phyloP scores from a whole-genome alignment of 768 basidiomycete species.

The Boletus reticuloceps region DNA sequence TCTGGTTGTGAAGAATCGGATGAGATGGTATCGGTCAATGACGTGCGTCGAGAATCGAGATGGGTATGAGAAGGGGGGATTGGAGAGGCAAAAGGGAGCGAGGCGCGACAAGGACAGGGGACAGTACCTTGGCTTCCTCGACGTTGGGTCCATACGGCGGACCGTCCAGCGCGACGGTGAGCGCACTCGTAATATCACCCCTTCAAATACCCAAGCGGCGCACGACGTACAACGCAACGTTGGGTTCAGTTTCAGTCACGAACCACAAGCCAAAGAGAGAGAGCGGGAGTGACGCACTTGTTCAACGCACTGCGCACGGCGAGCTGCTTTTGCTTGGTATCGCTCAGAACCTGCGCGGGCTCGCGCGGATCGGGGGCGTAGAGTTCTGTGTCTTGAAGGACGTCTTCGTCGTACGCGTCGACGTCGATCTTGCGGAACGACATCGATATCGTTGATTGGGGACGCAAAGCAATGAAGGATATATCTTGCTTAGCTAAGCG shows the following conservation, averaged over 20 bases:
- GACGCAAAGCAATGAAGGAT: too few species aligned
- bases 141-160: conserved; percentile 87
- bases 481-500: too few species aligned
- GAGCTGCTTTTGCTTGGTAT: conserved; percentile 71
- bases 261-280: too few species aligned
- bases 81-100: too few species aligned
- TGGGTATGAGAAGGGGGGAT: conserved; percentile 7
- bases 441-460: conserved; percentile 31
- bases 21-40: too few species aligned
- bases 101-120: too few species aligned
- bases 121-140: conserved; percentile 83
- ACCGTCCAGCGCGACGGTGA: conserved; percentile 67
- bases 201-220: conserved; percentile 36
- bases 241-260: background rate
- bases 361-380: conserved; percentile 84
- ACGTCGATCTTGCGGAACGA: conserved; percentile 93
- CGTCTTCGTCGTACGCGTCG: conserved; percentile 91
- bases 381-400: conserved; percentile 78
- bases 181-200: conserved; percentile 72
- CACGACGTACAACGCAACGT: too few species aligned
- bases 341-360: conserved; percentile 67
- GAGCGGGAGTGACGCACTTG: conserved; percentile 48
- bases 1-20: conserved; percentile 39
- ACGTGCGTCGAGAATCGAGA: background rate
- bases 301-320: conserved; percentile 72